Evolutionary conservation across 495 filamentous ascomycete species (phyloP).

Genomic region (Lepraria neglecta): DNA sequence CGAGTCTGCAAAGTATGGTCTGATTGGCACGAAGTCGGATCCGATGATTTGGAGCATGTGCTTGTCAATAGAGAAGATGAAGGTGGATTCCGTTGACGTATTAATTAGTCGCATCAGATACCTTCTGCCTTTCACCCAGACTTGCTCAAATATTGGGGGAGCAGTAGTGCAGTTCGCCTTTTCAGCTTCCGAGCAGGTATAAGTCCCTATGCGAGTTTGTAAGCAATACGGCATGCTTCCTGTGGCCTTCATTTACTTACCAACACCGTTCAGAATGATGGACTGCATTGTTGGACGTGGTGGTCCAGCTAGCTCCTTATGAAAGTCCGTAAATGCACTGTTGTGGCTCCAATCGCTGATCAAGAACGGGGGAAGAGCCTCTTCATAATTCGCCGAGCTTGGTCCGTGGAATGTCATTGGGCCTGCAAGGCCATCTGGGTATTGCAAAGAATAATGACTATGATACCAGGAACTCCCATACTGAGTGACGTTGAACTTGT

Average conservation of each 20-base stretch:
- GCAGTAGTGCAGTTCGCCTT: neutral
- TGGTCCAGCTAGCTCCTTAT: neutral
- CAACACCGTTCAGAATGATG: neutral
- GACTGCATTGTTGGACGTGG: slow-evolving; percentile 1
- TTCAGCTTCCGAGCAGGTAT: neutral
- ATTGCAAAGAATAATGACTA: slow-evolving; percentile 43
- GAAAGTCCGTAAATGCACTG: slow-evolving; percentile 1
- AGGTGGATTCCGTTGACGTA: slow-evolving; percentile 5
- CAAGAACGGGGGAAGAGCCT: slow-evolving; percentile 50
- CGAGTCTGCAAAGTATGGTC: slow-evolving; percentile 40
- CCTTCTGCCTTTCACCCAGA: neutral
- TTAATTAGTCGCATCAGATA: slow-evolving; percentile 2
- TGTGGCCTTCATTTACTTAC: neutral
- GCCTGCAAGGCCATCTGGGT: slow-evolving; percentile 44
- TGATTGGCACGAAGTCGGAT: slow-evolving; percentile 45
- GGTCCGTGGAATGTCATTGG: slow-evolving; percentile 58
- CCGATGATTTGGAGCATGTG: slow-evolving; percentile 46
- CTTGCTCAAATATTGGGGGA: neutral
- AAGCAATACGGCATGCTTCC: neutral
- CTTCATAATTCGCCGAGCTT: slow-evolving; percentile 48
- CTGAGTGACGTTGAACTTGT: slow-evolving; percentile 33
- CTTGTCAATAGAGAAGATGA: slow-evolving; percentile 42
- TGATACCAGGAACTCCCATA: slow-evolving; percentile 49
- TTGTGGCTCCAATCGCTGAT: slow-evolving; percentile 40
- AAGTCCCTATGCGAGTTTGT: neutral